Percentiles rank a stretch among this genome's conserved stretches.
Evolutionary conservation across 441 rosid genomes (phyloP).

Genomic region (Eruca vesicaria): DNA sequence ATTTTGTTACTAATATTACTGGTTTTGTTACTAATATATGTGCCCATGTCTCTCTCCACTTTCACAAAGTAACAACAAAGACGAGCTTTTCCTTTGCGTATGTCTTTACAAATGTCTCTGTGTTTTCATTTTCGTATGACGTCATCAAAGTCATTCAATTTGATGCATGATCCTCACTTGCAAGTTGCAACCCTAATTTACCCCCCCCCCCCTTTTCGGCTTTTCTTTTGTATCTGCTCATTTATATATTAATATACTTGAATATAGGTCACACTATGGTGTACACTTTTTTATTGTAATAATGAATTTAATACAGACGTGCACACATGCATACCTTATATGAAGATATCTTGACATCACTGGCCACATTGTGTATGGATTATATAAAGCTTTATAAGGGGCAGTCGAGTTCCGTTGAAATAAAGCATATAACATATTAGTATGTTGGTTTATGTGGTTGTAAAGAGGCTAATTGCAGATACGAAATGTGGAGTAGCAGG

Average conservation of each 20-base stretch:
- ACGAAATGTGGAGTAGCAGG: background rate
- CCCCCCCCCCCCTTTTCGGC: slow-evolving; percentile 20
- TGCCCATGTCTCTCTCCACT: slow-evolving; percentile 34
- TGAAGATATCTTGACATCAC: slow-evolving; percentile 30
- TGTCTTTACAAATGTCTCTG: slow-evolving; percentile 31
- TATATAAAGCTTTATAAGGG: background rate
- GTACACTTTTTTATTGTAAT: slow-evolving; percentile 17
- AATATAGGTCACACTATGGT: slow-evolving; percentile 18
- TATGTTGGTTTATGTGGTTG: background rate
- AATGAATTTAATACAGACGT: slow-evolving; percentile 30
- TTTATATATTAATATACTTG: slow-evolving; percentile 7
- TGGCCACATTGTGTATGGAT: slow-evolving; percentile 20
- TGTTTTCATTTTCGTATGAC: slow-evolving; percentile 32
- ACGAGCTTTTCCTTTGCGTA: slow-evolving; percentile 14
- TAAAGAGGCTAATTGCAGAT: too few species aligned
- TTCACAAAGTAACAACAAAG: slow-evolving; percentile 34
- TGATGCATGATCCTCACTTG: slow-evolving; percentile 30
- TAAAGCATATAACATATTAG: background rate
- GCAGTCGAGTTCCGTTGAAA: background rate
- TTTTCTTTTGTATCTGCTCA: slow-evolving; percentile 21
- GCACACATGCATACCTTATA: slow-evolving; percentile 35
- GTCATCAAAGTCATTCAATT: slow-evolving; percentile 33
- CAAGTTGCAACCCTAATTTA: slow-evolving; percentile 29
- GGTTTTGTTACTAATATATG: background rate
- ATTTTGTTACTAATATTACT: background rate